Base-by-base conservation (phyloP, 139 green algal species). In the Tetratostichococcus sp. region DNA sequence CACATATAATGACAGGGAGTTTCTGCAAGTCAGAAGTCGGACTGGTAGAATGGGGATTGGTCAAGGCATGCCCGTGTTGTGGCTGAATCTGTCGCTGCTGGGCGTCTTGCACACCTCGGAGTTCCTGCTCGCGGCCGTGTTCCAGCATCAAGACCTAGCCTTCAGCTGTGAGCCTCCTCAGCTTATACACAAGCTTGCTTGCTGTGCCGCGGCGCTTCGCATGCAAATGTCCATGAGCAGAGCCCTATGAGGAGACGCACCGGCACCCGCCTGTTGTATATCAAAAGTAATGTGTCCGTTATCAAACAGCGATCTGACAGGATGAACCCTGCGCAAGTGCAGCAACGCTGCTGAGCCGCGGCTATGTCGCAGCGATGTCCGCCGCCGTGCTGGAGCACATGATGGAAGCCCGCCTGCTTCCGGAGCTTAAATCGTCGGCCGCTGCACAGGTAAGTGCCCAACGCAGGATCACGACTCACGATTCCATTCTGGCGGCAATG, bases 81-180 rank as follows among this genome's bases (percentile, higher is more conserved):
- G 14, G 14, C 2, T 62, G 2, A 88, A 88, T 33, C 0, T 75
- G 4, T 22, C 35, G 1, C 30, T 65, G 0, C 71, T 95, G 0
- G 68, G 33, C 2, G 83, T 88, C 39, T 95, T 93, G 65, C 91
- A 95, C 73, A 35, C 62, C 43, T 87, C 82, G 8, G 91, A 94
- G 70, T 93, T 91, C 72, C 1, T 84, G 0, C 66, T 95, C 17
- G 83, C 85, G 1, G 67, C 22, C 25, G 8, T 83, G 0, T 92
- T 76, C 70, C 89, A 86, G 73, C 73, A 83, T 0, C 33, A 82
- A 2, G 73, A 89, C 14, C 71, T 94, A 8, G 82, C 79, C 0
- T 74, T 70, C 30, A 70, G 50, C 35, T 94, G 89, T 93, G 62
- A 76, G 89, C 19, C 26, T 8, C 50, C 2, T 5, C 22, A 26